phyloP scores from a whole-genome alignment of 2,329 filamentous ascomycete species.

The Phialophora tarda region DNA sequence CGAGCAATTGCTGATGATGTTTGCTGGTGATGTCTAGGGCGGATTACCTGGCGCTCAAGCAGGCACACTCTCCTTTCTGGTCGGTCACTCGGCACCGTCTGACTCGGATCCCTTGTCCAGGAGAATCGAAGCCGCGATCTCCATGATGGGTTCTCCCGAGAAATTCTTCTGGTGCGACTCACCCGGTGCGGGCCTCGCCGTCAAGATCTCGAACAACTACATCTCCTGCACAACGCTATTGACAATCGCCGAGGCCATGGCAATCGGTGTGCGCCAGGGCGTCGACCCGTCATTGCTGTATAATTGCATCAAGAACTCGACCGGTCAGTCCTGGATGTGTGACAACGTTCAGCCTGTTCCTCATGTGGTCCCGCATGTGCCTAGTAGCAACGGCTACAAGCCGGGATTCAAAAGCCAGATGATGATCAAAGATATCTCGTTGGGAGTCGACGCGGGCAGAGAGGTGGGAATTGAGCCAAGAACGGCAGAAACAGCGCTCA shows the following conservation, averaged over 20 bases:
- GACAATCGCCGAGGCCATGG: conserved; percentile 7
- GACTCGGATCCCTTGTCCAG: not conserved
- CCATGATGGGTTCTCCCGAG: conserved; percentile 17
- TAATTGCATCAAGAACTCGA: conserved; percentile 20
- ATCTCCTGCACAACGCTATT: conserved; percentile 2
- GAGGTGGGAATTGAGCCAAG: conserved; percentile 16
- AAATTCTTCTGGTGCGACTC: conserved; percentile 18
- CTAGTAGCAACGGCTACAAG: conserved; percentile 14
- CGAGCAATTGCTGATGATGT: not conserved
- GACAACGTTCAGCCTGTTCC: conserved; percentile 26
- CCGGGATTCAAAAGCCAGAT: conserved; percentile 26
- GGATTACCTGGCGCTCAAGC: conserved; percentile 10
- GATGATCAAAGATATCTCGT: conserved; percentile 27
- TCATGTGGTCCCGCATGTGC: conserved; percentile 4
- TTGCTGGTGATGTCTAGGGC: conserved; percentile 1
- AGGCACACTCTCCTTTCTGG: conserved; percentile 17
- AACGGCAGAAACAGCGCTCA: conserved; percentile 21
- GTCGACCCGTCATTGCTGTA: conserved; percentile 15
- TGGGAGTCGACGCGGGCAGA: conserved; percentile 25
- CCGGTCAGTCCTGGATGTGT: conserved; percentile 25
- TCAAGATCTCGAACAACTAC: conserved; percentile 17
- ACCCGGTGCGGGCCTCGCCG: conserved; percentile 16
- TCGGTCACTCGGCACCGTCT: not conserved
- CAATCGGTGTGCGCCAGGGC: conserved; percentile 3
- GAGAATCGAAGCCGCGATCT: conserved; percentile 7